Percentiles rank a stretch among this genome's conserved stretches.
Evolutionary conservation across 2,329 filamentous ascomycete species (phyloP).

Genomic region (Ophiostoma tasmaniense): DNA sequence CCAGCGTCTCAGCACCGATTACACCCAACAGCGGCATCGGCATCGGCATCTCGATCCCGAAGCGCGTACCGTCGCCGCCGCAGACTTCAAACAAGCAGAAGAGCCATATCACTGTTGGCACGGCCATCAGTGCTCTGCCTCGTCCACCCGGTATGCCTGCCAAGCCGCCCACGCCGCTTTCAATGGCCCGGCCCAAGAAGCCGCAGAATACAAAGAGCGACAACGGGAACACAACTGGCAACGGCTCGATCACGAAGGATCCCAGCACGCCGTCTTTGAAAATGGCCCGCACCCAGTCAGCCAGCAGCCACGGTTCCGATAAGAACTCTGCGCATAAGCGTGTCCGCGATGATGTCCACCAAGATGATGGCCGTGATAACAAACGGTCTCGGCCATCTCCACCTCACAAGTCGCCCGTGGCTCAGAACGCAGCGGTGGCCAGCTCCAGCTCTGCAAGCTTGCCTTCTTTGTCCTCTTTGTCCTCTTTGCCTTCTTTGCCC

Average conservation of each 20-base stretch:
- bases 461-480: neutral
- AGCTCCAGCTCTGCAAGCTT: neutral
- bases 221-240: neutral
- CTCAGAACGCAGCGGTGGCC: neutral
- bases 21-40: neutral
- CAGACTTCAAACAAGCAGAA: conserved; percentile 6
- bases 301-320: neutral
- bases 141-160: conserved; percentile 15
- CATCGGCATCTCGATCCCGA: neutral
- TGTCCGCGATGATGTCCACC: conserved; percentile 1
- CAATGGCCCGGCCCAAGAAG: conserved; percentile 9
- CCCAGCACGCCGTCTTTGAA: neutral
- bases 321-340: conserved; percentile 12
- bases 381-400: conserved; percentile 17
- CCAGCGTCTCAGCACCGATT: neutral
- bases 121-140: conserved; percentile 5
- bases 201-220: neutral
- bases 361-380: conserved; percentile 11
- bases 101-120: neutral
- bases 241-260: neutral
- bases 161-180: conserved; percentile 19
- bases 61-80: neutral
- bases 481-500: too few relatives aligned
- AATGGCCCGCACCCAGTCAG: neutral
- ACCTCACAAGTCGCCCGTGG: conserved; percentile 4